Evolutionary conservation across 2,329 filamentous ascomycete genomes (phyloP).

Genomic region (Pseudogymnoascus sp.): DNA sequence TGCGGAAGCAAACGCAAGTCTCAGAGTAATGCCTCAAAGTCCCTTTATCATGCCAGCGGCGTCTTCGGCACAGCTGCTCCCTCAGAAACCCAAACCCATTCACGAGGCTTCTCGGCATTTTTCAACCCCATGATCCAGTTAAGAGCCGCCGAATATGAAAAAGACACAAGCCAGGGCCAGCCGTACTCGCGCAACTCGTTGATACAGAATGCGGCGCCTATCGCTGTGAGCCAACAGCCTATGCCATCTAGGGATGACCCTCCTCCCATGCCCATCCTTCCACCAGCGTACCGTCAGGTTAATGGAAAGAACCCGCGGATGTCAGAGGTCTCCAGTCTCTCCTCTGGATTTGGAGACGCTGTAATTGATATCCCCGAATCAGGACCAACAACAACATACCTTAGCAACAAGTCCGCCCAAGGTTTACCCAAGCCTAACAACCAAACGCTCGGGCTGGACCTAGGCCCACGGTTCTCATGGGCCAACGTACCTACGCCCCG

Average conservation of each 20-base stretch:
- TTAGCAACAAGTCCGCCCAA: slow-evolving; percentile 6
- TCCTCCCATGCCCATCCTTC: slow-evolving; percentile 27
- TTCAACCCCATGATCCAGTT: slow-evolving; percentile 3
- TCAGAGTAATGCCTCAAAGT: background rate
- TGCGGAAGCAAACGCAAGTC: background rate
- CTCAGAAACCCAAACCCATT: background rate
- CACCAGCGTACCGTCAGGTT: background rate
- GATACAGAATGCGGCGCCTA: slow-evolving; percentile 1
- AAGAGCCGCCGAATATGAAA: background rate
- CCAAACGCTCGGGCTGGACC: background rate
- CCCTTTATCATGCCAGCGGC: background rate
- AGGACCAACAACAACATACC: slow-evolving; percentile 15
- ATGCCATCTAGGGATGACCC: background rate
- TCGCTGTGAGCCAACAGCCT: background rate
- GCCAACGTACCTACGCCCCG: slow-evolving; percentile 14
- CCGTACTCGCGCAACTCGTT: background rate
- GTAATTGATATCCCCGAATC: slow-evolving; percentile 43
- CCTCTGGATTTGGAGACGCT: slow-evolving; percentile 57
- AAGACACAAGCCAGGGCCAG: background rate
- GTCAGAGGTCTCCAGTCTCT: slow-evolving; percentile 49
- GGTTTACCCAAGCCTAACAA: background rate
- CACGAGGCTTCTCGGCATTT: slow-evolving; percentile 2
- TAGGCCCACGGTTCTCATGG: slow-evolving; percentile 27
- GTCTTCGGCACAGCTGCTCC: background rate
- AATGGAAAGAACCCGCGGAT: background rate